These are phyloP conservation scores for Fagopyrum tataricum DNA, from an alignment of 148 eudicot species.

Conservation along the genomic window DNA sequence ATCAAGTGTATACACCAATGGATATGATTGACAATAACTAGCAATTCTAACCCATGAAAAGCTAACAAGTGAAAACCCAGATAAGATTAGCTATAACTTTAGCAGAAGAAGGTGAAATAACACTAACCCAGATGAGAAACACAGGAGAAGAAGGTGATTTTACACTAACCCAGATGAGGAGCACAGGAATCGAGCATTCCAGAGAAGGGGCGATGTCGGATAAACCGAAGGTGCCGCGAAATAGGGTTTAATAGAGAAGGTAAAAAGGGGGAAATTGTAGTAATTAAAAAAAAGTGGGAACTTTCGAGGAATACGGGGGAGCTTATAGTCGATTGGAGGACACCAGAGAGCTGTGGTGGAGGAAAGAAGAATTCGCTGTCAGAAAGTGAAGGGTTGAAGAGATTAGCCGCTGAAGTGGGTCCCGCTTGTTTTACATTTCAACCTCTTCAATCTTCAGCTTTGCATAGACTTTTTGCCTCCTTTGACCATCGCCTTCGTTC, in stretches of 20 bases:
- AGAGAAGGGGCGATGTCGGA: background rate
- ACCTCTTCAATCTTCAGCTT: background rate
- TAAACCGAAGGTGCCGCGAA: background rate
- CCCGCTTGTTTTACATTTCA: background rate
- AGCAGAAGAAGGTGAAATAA: background rate
- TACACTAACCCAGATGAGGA: background rate
- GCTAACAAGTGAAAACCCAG: background rate
- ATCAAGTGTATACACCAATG: background rate
- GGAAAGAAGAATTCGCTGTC: constrained; percentile 5
- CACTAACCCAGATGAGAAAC: constrained; percentile 2
- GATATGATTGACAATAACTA: background rate
- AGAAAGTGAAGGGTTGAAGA: background rate
- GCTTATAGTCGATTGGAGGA: background rate
- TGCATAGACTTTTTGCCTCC: background rate
- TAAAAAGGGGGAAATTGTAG: background rate
- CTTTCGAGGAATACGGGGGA: background rate
- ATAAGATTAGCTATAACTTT: background rate
- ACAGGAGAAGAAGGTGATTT: background rate
- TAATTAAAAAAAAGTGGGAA: background rate
- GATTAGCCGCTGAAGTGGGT: background rate
- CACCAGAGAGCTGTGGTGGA: background rate
- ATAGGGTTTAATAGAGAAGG: background rate
- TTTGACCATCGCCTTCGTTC: background rate
- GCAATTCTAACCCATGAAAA: constrained; percentile 1
- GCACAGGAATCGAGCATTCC: background rate